Evolutionary conservation across 768 basidiomycete species (phyloP), one percentile per base, ranked within the genome.

Genomic region (Podaxis rugospora): DNA sequence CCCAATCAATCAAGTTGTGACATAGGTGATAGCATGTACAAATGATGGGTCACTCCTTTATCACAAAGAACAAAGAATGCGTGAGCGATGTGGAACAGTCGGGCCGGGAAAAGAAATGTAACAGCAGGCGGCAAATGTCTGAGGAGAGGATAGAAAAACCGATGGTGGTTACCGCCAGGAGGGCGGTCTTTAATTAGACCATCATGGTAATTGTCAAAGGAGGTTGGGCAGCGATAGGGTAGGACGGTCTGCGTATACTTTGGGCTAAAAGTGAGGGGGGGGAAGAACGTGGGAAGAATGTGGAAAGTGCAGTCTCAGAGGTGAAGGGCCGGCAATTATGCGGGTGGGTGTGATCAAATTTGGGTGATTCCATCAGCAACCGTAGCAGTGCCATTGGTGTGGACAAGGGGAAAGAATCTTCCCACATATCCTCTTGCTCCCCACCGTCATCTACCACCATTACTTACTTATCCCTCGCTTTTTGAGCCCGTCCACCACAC

Each of bases 351-450:
- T 42, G 42, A 59, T 51, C 46, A 54, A 32, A 47, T 57, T 57
- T 57, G 57, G 57, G 53, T 64, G 58, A 64, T 65, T 64, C 66
- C 64, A 65, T 66, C 66, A 65, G 58, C 55, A 56, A 63, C 65
- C 36, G 40, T 44, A 18, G 53, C 53, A 55, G 54, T 47, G 21
- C 21, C 21, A 21, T 21, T 21, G 47, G 14, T 42, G 39, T 18
- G 21, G 39, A 23, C 42, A 16, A 44, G 18, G n/a, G 42, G 3
- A 18, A 44, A 39, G 36, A 40, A 36, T 63, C 64, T 64, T 67
- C 65, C 66, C 64, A 66, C 67, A 64, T 63, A 66, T 62, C 66
- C 51, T 63, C 65, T 62, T 64, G 61, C 39, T 59, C 65, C 42
- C 62, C 51, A 25, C 42, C 53, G 42, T 52, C 62, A 53, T 65